phyloP scores from a whole-genome alignment of 2,329 filamentous ascomycete genomes.

The Curvularia sp. region DNA sequence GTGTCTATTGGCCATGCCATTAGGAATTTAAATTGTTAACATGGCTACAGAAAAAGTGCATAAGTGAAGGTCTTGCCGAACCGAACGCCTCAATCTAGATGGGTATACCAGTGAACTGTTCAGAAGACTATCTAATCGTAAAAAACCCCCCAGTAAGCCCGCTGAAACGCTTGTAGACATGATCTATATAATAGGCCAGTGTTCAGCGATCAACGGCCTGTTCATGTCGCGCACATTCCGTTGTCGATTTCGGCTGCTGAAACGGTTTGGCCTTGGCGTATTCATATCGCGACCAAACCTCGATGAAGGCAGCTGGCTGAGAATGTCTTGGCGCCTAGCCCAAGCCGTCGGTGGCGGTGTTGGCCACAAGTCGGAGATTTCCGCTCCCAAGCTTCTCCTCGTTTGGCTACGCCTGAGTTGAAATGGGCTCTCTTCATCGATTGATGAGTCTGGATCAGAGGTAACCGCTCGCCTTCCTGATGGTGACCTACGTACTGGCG shows the following conservation, averaged over 20 bases:
- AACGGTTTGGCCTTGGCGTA: constrained; percentile 3
- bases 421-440: constrained; percentile 41
- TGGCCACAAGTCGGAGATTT: constrained; percentile 29
- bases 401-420: constrained; percentile 40
- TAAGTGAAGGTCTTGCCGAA: constrained; percentile 16
- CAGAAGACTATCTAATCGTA: constrained; percentile 13
- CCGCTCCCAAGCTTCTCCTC: constrained; percentile 28
- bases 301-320: constrained; percentile 6
- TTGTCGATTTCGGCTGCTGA: background rate
- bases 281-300: constrained; percentile 13
- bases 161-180: background rate
- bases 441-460: constrained; percentile 33
- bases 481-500: constrained; percentile 5
- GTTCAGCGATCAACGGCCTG: background rate
- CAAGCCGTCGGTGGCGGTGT: constrained; percentile 25
- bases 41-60: constrained; percentile 35
- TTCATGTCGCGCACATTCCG: background rate
- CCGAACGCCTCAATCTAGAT: constrained; percentile 17
- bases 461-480: background rate
- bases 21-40: constrained; percentile 33
- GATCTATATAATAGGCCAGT: constrained; percentile 6
- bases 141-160: constrained; percentile 2
- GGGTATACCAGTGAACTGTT: constrained; percentile 31
- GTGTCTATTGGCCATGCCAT: constrained; percentile 29
- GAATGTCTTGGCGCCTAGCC: constrained; percentile 12